Evolutionary conservation across 2,329 filamentous ascomycete species (phyloP), one percentile per base, ranked within the genome.

Genomic region (Hypoxylon sp.): DNA sequence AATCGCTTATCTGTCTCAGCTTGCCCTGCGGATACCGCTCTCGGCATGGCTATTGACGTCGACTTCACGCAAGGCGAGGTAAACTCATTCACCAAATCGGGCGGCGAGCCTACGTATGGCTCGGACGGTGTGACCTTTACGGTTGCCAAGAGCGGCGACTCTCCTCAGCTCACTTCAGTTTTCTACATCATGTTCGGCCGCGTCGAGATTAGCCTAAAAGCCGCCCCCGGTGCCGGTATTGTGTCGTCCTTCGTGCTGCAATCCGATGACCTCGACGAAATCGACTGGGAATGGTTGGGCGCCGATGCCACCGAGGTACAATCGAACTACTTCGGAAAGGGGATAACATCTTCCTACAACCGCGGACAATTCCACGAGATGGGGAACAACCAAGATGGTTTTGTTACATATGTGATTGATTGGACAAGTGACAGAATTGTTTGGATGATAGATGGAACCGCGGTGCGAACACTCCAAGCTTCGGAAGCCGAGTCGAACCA

Each of bases 181-280:
- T 98, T 97, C 88, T 98, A 98, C 85, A 97, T 99, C 83, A 98
- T 99, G 96, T 99, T 98, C 79, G 96, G 96, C 72, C 92, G 91
- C 70, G 92, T 98, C 76, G 92, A 97, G 72, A 88, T 94, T 72
- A 90, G 89, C 32, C 86, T 98, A 83, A 94, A 95, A 81, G 90
- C 93, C 25, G 94, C 96, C 9, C 91, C 94, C 0, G 96, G 96
- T 6, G 90, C 88, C 9, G 96, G 96, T 65, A 98, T 99, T 74
- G 94, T 99, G 71, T 97, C 93, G 79, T 96, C 93, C 49, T 87
- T 96, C 11, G 93, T 99, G 7, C 84, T 99, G 71, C 91, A 97
- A 81, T 98, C 94, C 13, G 95, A 98, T 79, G 88, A 89, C 75
- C 87, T 98, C 48, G 96, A 99, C 80, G 96, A 99, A 83, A 97